phyloP scores from a whole-genome alignment of 2,329 filamentous ascomycete species.

The Emergomyces pasteurianus region DNA sequence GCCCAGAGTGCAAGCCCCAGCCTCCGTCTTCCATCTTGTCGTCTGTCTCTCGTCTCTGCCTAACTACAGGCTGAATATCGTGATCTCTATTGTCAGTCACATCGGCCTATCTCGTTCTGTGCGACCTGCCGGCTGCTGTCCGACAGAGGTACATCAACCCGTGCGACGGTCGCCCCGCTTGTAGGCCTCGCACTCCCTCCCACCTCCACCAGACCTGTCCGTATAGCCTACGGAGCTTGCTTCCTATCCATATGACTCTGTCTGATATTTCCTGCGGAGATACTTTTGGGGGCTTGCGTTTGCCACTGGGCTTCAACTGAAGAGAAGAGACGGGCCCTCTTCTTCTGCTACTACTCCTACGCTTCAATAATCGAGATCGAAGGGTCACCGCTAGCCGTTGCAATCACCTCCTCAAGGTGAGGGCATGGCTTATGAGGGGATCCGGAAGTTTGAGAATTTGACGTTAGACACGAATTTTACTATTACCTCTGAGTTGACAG shows the following conservation, averaged over 20 bases:
- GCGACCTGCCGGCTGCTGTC: not conserved
- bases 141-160: not conserved
- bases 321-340: not conserved
- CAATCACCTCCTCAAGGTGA: constrained; percentile 14
- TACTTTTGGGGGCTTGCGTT: not conserved
- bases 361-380: not conserved
- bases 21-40: not conserved
- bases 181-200: not conserved
- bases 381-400: constrained; percentile 2
- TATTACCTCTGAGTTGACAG: not conserved
- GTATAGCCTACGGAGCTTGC: not conserved
- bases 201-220: not conserved
- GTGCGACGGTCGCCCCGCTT: not conserved
- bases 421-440: constrained; percentile 30
- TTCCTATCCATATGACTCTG: not conserved
- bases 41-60: not conserved
- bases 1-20: not conserved
- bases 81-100: not conserved
- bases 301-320: not conserved
- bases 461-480: constrained; percentile 29
- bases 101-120: not conserved
- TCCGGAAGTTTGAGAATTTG: constrained; percentile 23
- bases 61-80: not conserved
- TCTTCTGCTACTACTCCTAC: not conserved
- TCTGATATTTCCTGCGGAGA: not conserved